phyloP scores from a whole-genome alignment of 352 stramenopile genomes.

The Globisporangium carolinianum region DNA sequence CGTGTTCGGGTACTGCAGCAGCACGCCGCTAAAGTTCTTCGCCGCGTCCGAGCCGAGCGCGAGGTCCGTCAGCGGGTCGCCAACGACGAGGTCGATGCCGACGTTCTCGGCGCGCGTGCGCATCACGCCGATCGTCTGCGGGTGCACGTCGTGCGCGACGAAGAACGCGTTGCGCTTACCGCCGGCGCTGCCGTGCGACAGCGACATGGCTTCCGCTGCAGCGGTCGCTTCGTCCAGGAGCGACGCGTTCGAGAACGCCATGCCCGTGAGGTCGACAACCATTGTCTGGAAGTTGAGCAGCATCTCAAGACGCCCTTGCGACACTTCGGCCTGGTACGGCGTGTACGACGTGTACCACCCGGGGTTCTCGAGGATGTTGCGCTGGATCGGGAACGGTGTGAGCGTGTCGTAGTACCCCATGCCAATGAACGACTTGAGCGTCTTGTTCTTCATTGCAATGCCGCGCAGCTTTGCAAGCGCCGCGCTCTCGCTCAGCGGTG shows the following conservation, averaged over 20 bases:
- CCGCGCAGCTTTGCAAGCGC: conserved; percentile 84
- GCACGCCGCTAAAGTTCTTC: conserved; percentile 90
- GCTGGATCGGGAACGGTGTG: conserved; percentile 93
- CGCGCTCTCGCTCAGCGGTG: conserved; percentile 90
- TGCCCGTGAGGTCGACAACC: conserved; percentile 93
- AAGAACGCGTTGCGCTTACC: conserved; percentile 96
- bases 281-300: conserved; percentile 99
- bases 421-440: conserved; percentile 95
- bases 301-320: conserved; percentile 97
- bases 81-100: conserved; percentile 93
- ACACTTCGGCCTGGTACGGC: conserved; percentile 99
- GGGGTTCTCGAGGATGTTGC: conserved; percentile 98
- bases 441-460: conserved; percentile 95
- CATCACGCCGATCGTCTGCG: conserved; percentile 91
- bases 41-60: conserved; percentile 67
- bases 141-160: conserved; percentile 88
- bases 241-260: conserved; percentile 96
- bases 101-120: conserved; percentile 88
- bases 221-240: conserved; percentile 98
- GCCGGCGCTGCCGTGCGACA: conserved; percentile 92
- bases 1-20: conserved; percentile 99
- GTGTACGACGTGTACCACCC: conserved; percentile 99
- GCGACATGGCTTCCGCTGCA: conserved; percentile 96
- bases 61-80: conserved; percentile 72
- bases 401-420: conserved; percentile 98